A percentile compares a stretch with the other conserved stretches of the same genome.
Evolutionary conservation across 305 asterid species (phyloP).

Genomic region (Caryopteris hybrid): DNA sequence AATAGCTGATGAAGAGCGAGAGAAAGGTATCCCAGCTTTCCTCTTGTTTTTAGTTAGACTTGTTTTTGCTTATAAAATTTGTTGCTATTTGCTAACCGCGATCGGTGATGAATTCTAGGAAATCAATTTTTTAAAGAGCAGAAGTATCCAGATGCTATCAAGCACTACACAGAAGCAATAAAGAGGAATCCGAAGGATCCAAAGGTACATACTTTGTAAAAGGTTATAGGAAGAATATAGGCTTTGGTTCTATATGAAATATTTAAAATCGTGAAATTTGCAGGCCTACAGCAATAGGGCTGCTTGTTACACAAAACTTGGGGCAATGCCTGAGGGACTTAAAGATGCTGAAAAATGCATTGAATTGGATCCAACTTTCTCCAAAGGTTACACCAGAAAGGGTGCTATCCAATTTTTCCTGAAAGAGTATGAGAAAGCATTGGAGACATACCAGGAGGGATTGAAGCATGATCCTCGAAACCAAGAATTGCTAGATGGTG

Average conservation of each 20-base stretch:
- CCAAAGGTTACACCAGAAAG: slow-evolving; percentile 86
- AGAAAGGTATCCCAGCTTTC: slow-evolving; percentile 60
- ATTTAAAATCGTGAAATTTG: neutral
- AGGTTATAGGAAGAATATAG: too few relatives aligned
- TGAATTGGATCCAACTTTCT: slow-evolving; percentile 82
- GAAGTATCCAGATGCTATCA: slow-evolving; percentile 86
- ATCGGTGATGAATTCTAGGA: slow-evolving; percentile 30
- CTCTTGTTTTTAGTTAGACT: too few relatives aligned
- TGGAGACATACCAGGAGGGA: slow-evolving; percentile 90
- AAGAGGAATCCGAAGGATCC: slow-evolving; percentile 84
- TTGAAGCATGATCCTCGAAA: slow-evolving; percentile 72
- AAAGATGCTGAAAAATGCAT: slow-evolving; percentile 95
- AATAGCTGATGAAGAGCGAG: slow-evolving; percentile 91
- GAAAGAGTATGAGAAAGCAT: slow-evolving; percentile 85
- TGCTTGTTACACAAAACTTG: slow-evolving; percentile 90
- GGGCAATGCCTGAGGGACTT: slow-evolving; percentile 90
- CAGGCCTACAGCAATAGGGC: slow-evolving; percentile 96
- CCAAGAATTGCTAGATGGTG: slow-evolving; percentile 75
- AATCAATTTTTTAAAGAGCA: slow-evolving; percentile 82
- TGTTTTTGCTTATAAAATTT: too few relatives aligned
- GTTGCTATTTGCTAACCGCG: neutral
- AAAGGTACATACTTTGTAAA: too few relatives aligned
- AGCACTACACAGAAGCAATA: slow-evolving; percentile 75
- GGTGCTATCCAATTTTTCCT: slow-evolving; percentile 87
- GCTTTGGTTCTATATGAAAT: too few relatives aligned